Evolutionary conservation across 2,329 filamentous ascomycete species (phyloP).

Genomic region (Tolypocladium capitatum): DNA sequence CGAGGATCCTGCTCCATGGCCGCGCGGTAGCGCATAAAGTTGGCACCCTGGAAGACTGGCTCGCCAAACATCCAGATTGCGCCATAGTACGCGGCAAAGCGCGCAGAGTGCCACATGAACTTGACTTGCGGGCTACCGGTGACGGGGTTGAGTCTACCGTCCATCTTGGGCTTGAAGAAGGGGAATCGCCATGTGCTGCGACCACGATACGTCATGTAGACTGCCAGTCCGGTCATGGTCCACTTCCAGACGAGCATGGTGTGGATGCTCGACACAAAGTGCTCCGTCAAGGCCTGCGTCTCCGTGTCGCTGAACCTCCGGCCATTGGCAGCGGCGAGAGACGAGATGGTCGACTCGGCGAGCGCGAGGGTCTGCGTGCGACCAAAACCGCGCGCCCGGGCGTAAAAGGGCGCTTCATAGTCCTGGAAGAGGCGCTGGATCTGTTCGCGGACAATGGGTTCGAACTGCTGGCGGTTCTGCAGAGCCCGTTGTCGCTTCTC

Average conservation of each 20-base stretch:
- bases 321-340: constrained; percentile 15
- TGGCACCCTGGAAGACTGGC: constrained; percentile 17
- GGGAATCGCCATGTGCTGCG: constrained; percentile 25
- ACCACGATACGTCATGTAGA: constrained; percentile 12
- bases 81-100: constrained; percentile 21
- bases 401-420: constrained; percentile 19
- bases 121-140: constrained; percentile 13
- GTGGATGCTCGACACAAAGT: constrained; percentile 17
- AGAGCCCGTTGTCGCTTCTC: constrained; percentile 17
- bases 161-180: constrained; percentile 21
- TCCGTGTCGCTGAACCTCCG: constrained; percentile 22
- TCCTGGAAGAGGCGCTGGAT: constrained; percentile 17
- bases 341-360: constrained; percentile 14
- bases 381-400: constrained; percentile 15
- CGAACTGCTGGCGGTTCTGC: constrained; percentile 15
- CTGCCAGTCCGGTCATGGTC: constrained; percentile 12
- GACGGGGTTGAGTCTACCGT: constrained; percentile 16
- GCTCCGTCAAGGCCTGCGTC: constrained; percentile 20
- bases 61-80: constrained; percentile 11
- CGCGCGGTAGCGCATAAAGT: constrained; percentile 11
- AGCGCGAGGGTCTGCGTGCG: constrained; percentile 15
- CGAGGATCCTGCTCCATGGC: constrained; percentile 16
- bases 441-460: constrained; percentile 17
- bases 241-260: constrained; percentile 17
- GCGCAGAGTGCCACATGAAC: constrained; percentile 21